These are phyloP conservation scores for Cicer bijugum DNA, from an alignment of 306 rosid species.

Conservation along the genomic window DNA sequence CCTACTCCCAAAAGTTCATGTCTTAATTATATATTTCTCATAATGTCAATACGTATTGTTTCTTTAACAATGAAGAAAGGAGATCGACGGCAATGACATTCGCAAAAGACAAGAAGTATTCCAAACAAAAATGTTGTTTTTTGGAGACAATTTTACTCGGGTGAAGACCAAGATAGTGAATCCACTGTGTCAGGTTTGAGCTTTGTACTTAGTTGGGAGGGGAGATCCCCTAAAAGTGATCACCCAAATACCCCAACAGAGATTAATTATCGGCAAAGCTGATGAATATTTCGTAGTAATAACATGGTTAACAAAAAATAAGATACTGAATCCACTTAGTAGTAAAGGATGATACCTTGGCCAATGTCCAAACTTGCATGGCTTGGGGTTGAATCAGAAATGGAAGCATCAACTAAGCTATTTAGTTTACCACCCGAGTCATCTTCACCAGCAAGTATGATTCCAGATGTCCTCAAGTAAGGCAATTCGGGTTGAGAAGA, in stretches of 20 bases:
- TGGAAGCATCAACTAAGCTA: slow-evolving; percentile 56
- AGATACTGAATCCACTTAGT: background rate
- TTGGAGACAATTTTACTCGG: no score
- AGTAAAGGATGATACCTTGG: slow-evolving; percentile 67
- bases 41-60: slow-evolving; percentile 5
- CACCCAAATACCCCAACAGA: no score
- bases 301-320: no score
- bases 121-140: background rate
- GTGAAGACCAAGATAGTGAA: no score
- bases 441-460: slow-evolving; percentile 91
- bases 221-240: no score
- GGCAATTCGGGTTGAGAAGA: slow-evolving; percentile 72
- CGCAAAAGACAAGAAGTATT: background rate
- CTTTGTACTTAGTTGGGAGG: no score
- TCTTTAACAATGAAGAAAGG: slow-evolving; percentile 14
- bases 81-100: background rate
- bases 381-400: slow-evolving; percentile 78
- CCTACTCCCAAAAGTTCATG: background rate
- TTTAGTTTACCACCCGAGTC: slow-evolving; percentile 57
- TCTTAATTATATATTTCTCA: slow-evolving; percentile 29
- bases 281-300: no score
- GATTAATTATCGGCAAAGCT: no score
- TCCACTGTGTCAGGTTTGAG: no score
- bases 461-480: slow-evolving; percentile 79
- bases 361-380: slow-evolving; percentile 77